Evolutionary conservation across 2,329 filamentous ascomycete genomes (phyloP).

Genomic region (Penicillium oxalicum): DNA sequence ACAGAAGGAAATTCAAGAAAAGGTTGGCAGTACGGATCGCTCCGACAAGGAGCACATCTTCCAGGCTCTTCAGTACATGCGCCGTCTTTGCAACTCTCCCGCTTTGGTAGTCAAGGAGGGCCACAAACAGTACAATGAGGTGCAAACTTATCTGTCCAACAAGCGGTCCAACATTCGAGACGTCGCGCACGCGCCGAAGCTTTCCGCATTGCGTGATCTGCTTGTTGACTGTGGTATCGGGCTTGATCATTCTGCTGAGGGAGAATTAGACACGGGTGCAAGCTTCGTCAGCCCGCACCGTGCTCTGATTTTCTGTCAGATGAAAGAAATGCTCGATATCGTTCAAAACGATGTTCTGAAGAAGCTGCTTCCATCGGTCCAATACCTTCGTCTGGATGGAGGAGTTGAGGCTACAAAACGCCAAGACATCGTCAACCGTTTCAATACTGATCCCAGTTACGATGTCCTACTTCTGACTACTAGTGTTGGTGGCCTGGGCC

Average conservation of each 20-base stretch:
- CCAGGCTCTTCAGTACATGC: slow-evolving; percentile 98
- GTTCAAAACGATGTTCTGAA: slow-evolving; percentile 90
- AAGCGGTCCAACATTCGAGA: slow-evolving; percentile 80
- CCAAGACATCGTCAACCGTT: slow-evolving; percentile 97
- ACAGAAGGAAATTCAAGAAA: slow-evolving; percentile 76
- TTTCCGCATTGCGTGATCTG: slow-evolving; percentile 81
- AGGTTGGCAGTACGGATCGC: slow-evolving; percentile 79
- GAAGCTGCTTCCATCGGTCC: slow-evolving; percentile 84
- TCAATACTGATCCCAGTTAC: slow-evolving; percentile 96
- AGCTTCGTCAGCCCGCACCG: slow-evolving; percentile 93
- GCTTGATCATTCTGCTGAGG: slow-evolving; percentile 54
- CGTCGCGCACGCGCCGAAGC: slow-evolving; percentile 81
- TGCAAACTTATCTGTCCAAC: slow-evolving; percentile 70
- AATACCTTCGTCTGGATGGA: slow-evolving; percentile 89
- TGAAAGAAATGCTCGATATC: slow-evolving; percentile 99
- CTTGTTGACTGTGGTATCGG: slow-evolving; percentile 99
- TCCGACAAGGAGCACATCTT: slow-evolving; percentile 98
- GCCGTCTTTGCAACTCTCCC: slow-evolving; percentile 96
- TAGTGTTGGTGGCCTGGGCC: slow-evolving; percentile 84
- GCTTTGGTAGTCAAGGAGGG: slow-evolving; percentile 93
- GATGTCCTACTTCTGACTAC: slow-evolving; percentile 91
- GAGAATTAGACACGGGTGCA: slow-evolving; percentile 53
- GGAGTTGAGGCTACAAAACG: slow-evolving; percentile 86
- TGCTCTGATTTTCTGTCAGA: slow-evolving; percentile 95
- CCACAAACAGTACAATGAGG: slow-evolving; percentile 83